phyloP scores from a whole-genome alignment of 2,329 filamentous ascomycete species.

The Neofusicoccum umdonicola region DNA sequence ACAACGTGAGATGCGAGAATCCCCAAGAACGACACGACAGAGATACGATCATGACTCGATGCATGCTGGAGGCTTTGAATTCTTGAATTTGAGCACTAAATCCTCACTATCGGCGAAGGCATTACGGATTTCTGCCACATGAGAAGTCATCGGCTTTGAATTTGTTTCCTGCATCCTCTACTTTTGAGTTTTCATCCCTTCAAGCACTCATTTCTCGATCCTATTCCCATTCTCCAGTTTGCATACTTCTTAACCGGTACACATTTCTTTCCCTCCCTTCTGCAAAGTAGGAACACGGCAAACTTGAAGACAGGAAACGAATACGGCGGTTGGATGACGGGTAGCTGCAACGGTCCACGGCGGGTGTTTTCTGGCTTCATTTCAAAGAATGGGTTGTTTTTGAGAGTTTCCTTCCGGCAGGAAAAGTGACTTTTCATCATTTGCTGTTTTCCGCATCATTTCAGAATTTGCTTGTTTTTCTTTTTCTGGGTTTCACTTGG shows the following conservation, averaged over 20 bases:
- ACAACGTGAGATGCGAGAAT: not conserved
- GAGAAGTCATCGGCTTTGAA: not conserved
- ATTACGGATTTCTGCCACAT: not conserved
- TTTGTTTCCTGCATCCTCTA: not conserved
- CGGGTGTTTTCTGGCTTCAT: slow-evolving; percentile 8
- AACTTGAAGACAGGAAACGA: not conserved
- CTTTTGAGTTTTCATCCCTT: not conserved
- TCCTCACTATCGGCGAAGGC: not conserved
- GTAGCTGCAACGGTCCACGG: not conserved
- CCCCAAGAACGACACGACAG: not conserved
- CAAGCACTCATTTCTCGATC: not conserved
- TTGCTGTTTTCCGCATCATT: not conserved
- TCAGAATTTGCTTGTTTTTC: not conserved
- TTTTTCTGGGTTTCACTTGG: not conserved
- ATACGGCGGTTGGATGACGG: slow-evolving; percentile 6
- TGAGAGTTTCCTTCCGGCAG: not conserved
- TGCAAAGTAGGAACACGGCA: not conserved
- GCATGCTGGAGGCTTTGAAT: not conserved
- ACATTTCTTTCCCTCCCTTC: slow-evolving; percentile 1
- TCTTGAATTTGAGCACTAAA: not conserved
- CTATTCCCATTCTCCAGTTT: not conserved
- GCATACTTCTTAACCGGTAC: slow-evolving; percentile 5
- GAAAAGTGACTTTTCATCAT: slow-evolving; percentile 1
- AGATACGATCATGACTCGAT: slow-evolving; percentile 8
- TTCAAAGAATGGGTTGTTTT: not conserved